A percentile compares a stretch with the other conserved stretches of the same genome.
Conservation (phyloP, 208 protist genomes). For the Perkinsela sp. region DNA sequence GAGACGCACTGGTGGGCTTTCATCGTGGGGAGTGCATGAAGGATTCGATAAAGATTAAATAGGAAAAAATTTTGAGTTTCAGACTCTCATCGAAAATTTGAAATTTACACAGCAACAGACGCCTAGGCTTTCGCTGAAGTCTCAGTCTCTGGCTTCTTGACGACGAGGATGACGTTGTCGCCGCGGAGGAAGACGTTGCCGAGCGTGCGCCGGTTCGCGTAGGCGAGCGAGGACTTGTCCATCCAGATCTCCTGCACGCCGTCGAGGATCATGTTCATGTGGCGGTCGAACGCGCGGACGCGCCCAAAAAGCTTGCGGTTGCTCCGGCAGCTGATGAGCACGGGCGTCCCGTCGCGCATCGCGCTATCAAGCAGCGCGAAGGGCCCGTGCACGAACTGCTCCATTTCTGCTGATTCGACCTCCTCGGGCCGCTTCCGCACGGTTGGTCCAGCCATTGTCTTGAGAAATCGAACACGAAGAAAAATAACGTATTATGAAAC, state of each 20-base stretch:
- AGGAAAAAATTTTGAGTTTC: too few species aligned
- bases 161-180: constrained; percentile 92
- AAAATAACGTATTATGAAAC: too few species aligned
- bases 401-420: not conserved
- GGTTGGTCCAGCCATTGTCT: too few species aligned
- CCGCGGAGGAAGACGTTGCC: constrained; percentile 94
- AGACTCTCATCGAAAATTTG: too few species aligned
- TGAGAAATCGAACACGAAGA: too few species aligned
- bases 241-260: constrained; percentile 89
- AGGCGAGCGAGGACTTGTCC: constrained; percentile 42
- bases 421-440: not conserved
- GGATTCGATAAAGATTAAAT: too few species aligned
- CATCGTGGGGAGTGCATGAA: not conserved
- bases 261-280: constrained; percentile 99
- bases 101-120: too few species aligned
- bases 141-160: constrained; percentile 59
- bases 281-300: constrained; percentile 96
- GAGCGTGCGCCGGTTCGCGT: constrained; percentile 72
- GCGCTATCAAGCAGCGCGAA: constrained; percentile 40
- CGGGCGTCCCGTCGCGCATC: constrained; percentile 40
- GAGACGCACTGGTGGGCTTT: not conserved
- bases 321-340: constrained; percentile 95
- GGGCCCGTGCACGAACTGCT: constrained; percentile 17
- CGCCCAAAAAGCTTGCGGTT: constrained; percentile 91
- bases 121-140: too few species aligned